These are phyloP conservation scores for Tuber aestivum DNA, from an alignment of 495 filamentous ascomycete genomes.

Conservation along the genomic window DNA sequence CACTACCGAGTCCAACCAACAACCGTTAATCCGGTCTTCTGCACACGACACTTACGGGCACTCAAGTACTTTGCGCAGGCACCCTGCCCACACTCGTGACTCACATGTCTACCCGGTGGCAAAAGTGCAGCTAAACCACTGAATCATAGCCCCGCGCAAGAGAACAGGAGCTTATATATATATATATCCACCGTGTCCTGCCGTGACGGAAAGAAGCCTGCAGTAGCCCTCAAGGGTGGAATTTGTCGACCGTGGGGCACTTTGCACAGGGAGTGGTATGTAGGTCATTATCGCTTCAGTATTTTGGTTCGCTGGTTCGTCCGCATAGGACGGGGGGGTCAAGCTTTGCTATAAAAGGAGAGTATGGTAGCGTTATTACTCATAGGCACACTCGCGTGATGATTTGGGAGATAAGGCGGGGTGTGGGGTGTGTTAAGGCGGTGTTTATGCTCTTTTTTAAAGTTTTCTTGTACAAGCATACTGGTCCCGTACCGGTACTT, in stretches of 20 bases:
- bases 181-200: neutral
- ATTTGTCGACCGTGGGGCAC: neutral
- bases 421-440: no score
- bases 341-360: neutral
- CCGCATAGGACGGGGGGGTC: neutral
- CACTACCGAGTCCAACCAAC: neutral
- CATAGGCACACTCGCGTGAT: neutral
- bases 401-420: no score
- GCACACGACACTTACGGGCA: neutral
- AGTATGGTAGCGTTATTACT: neutral
- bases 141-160: no score
- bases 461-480: neutral
- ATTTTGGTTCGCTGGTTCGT: neutral
- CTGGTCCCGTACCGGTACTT: neutral
- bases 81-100: neutral
- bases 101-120: neutral
- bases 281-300: neutral
- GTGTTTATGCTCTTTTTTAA: no score
- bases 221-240: neutral
- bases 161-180: neutral
- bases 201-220: neutral
- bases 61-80: neutral
- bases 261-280: neutral
- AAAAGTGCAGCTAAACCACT: no score
- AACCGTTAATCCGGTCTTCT: neutral